Evolutionary conservation across 169 alveolate species (phyloP).

Genomic region (Plasmodium cynomolgi): DNA sequence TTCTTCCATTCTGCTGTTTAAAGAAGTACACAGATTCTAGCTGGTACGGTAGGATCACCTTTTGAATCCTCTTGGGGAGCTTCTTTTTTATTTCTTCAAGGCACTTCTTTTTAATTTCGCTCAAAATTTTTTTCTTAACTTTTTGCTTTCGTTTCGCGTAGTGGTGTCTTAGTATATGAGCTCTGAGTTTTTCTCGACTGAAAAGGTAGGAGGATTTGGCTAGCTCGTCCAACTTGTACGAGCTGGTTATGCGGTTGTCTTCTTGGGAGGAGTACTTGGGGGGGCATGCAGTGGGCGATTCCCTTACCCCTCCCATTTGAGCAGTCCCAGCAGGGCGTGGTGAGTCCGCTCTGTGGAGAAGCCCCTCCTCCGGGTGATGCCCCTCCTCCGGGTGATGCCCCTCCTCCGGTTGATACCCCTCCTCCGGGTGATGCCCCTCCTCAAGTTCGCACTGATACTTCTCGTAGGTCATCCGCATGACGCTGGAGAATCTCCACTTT

Average conservation of each 20-base stretch:
- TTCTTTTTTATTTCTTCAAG: constrained; percentile 44
- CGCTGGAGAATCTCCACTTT: constrained; percentile 13
- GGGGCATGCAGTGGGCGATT: not conserved
- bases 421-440: not conserved
- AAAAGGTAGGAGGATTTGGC: constrained; percentile 9
- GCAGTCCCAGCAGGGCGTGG: not conserved
- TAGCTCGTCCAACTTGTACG: constrained; percentile 15
- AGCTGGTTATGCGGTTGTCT: not conserved
- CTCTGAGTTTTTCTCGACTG: not conserved
- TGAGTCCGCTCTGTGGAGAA: not conserved
- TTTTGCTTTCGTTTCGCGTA: constrained; percentile 3
- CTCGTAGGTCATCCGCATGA: not conserved
- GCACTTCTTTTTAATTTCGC: constrained; percentile 36
- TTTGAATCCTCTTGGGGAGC: constrained; percentile 25
- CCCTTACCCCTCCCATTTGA: not conserved
- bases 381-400: not conserved
- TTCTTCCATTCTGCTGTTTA: constrained; percentile 80
- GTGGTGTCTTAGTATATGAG: constrained; percentile 14
- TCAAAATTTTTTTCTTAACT: constrained; percentile 13
- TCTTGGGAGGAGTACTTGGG: not conserved
- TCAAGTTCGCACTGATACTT: not conserved
- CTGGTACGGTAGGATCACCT: constrained; percentile 48
- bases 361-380: not conserved
- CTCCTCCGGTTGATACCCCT: too few relatives aligned
- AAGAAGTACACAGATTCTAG: constrained; percentile 56